These are phyloP conservation scores for Henckelia pumila DNA, from an alignment of 257 asterid genomes.

Conservation along the genomic window DNA sequence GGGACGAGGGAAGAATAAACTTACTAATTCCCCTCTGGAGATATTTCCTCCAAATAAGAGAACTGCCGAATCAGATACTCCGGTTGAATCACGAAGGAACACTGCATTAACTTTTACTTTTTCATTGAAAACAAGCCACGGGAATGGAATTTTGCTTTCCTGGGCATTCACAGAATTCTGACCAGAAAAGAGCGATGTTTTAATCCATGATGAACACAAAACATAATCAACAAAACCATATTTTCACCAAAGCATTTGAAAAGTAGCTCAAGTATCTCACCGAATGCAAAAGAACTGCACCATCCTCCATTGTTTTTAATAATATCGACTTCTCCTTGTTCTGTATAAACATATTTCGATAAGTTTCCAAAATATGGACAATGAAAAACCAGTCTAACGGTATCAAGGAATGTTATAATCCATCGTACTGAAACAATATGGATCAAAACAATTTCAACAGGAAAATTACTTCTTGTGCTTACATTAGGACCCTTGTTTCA, in stretches of 20 bases:
- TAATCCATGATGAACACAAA: slow-evolving; percentile 25
- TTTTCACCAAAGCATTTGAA: slow-evolving; percentile 5
- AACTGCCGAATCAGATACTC: slow-evolving; percentile 74
- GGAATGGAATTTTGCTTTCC: slow-evolving; percentile 70
- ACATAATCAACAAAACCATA: slow-evolving; percentile 17
- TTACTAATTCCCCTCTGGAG: slow-evolving; percentile 60
- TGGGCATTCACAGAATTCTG: slow-evolving; percentile 84
- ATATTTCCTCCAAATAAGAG: slow-evolving; percentile 84
- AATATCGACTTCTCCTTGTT: slow-evolving; percentile 87
- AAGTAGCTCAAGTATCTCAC: slow-evolving; percentile 42
- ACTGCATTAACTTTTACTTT: slow-evolving; percentile 87
- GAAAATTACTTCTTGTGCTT: not conserved
- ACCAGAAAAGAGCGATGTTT: slow-evolving; percentile 16
- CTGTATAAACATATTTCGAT: slow-evolving; percentile 41
- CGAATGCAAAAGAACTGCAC: slow-evolving; percentile 77
- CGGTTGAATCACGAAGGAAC: slow-evolving; percentile 91
- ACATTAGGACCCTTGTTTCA: not conserved
- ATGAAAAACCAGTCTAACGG: slow-evolving; percentile 6
- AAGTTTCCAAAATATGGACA: slow-evolving; percentile 15
- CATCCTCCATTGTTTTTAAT: slow-evolving; percentile 94
- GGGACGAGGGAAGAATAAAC: slow-evolving; percentile 28
- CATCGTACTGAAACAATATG: not conserved
- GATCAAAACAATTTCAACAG: not conserved
- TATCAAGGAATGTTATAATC: slow-evolving; percentile 2
- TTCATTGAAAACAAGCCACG: slow-evolving; percentile 94